phyloP scores from a whole-genome alignment of 192 early-diverging fungal species.

The Coemansia biformis region DNA sequence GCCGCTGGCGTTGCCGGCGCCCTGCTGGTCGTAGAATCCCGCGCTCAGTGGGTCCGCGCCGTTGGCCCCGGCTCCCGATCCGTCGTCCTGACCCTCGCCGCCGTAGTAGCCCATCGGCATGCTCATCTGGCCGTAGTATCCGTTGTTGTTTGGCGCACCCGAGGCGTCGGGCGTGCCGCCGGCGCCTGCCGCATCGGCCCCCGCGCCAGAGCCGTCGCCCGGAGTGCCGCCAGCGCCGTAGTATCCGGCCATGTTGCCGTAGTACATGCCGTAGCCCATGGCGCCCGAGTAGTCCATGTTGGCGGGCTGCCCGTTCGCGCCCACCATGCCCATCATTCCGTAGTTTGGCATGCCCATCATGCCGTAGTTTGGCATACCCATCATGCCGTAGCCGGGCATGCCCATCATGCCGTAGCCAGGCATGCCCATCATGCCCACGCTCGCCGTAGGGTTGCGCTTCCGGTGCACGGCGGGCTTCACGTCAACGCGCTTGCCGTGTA shows the following conservation, averaged over 20 bases:
- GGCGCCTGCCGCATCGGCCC: slow-evolving; percentile 4
- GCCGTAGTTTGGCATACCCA: slow-evolving; percentile 10
- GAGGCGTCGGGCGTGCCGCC: slow-evolving; percentile 3
- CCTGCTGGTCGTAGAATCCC: slow-evolving; percentile 10
- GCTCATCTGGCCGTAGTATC: slow-evolving; percentile 33
- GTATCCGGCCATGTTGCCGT: slow-evolving; percentile 30
- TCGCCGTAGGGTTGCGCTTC: slow-evolving; percentile 26
- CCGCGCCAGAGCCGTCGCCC: slow-evolving; percentile 16
- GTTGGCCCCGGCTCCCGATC: slow-evolving; percentile 5
- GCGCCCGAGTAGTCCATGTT: slow-evolving; percentile 19
- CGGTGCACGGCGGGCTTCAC: slow-evolving; percentile 40
- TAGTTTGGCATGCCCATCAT: slow-evolving; percentile 13
- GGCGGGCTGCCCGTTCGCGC: slow-evolving; percentile 12
- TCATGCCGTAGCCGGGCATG: slow-evolving; percentile 11
- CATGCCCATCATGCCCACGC: too few species aligned
- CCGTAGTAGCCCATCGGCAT: slow-evolving; percentile 39
- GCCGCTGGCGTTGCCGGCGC: not conserved
- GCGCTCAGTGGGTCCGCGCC: slow-evolving; percentile 9
- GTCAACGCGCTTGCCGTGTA: slow-evolving; percentile 49
- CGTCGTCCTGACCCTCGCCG: slow-evolving; percentile 22
- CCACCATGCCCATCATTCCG: slow-evolving; percentile 38
- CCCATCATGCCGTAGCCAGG: slow-evolving; percentile 10
- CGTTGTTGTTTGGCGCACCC: slow-evolving; percentile 2
- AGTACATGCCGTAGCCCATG: slow-evolving; percentile 34
- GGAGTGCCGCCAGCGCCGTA: slow-evolving; percentile 13